Evolutionary conservation across 352 stramenopile genomes (phyloP).

Genomic region (Elongisporangium undulatum): DNA sequence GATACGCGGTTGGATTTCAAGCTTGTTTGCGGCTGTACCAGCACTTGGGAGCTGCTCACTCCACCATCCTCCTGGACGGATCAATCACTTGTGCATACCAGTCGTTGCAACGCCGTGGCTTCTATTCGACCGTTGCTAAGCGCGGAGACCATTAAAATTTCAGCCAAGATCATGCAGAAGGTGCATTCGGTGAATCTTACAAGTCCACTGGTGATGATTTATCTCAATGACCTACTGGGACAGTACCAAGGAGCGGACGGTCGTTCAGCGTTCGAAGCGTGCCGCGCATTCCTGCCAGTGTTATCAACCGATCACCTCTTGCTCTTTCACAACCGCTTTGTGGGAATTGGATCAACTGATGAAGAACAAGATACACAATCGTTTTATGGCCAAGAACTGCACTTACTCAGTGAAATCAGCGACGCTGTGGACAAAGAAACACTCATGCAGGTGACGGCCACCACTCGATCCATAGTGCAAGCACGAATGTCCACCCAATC

Average conservation of each 20-base stretch:
- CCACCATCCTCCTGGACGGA: not conserved
- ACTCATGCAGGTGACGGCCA: not conserved
- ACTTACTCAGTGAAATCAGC: not conserved
- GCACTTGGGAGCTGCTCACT: slow-evolving; percentile 30
- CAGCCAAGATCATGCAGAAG: slow-evolving; percentile 74
- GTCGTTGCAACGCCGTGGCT: slow-evolving; percentile 28
- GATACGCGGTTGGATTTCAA: slow-evolving; percentile 45
- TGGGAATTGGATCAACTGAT: slow-evolving; percentile 12
- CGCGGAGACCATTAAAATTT: slow-evolving; percentile 55
- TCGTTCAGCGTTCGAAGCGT: slow-evolving; percentile 53
- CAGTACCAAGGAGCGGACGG: slow-evolving; percentile 13
- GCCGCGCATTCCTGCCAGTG: slow-evolving; percentile 56
- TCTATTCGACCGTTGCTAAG: slow-evolving; percentile 49
- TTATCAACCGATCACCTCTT: slow-evolving; percentile 61
- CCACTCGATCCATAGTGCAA: not conserved
- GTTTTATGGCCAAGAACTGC: not conserved
- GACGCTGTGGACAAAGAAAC: not conserved
- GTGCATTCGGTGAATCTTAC: slow-evolving; percentile 42
- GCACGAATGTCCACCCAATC: not conserved
- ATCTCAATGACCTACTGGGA: slow-evolving; percentile 47
- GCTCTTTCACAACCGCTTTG: slow-evolving; percentile 47
- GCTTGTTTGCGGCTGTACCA: slow-evolving; percentile 35
- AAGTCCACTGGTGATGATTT: slow-evolving; percentile 66
- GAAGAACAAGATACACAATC: not conserved
- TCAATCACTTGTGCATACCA: not conserved